A percentile compares a stretch with the other conserved stretches of the same genome.
phyloP scores from a whole-genome alignment of 1,139 yeast genomes.

The Scheffersomyces quercinus region DNA sequence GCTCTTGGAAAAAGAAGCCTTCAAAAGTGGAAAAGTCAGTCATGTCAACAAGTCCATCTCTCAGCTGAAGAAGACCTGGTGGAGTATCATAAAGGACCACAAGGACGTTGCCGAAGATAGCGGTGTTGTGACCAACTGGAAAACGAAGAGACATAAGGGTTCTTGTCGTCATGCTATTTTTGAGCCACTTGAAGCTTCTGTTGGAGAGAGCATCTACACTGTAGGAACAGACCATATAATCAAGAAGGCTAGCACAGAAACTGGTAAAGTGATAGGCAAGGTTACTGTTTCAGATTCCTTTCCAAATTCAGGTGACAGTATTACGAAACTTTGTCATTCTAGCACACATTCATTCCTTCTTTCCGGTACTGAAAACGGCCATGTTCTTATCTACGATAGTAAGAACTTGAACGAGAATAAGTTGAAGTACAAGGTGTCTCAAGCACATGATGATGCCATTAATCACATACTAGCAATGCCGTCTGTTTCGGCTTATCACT shows the following conservation, averaged over 20 bases:
- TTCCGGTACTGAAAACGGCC: constrained; percentile 81
- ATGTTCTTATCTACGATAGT: constrained; percentile 62
- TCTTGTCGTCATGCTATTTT: constrained; percentile 77
- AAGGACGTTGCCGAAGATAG: constrained; percentile 29
- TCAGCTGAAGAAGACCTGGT: constrained; percentile 45
- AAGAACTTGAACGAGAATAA: constrained; percentile 38
- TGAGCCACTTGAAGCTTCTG: constrained; percentile 48
- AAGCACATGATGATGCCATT: constrained; percentile 73
- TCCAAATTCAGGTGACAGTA: constrained; percentile 30
- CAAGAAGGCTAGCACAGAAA: constrained; percentile 69
- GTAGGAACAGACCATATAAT: constrained; percentile 81
- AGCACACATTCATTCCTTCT: constrained; percentile 64
- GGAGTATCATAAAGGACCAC: constrained; percentile 47
- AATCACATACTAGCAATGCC: constrained; percentile 71
- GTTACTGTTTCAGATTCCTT: constrained; percentile 29
- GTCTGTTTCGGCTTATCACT: constrained; percentile 75
- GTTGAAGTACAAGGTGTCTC: constrained; percentile 43
- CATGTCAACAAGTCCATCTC: constrained; percentile 34
- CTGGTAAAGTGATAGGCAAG: constrained; percentile 77
- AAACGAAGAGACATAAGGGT: constrained; percentile 87
- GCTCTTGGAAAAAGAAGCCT: constrained; percentile 25
- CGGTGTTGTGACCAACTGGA: constrained; percentile 58
- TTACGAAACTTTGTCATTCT: constrained; percentile 66
- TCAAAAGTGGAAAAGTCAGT: constrained; percentile 27
- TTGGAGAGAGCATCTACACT: constrained; percentile 60